Evolutionary conservation across 2,329 filamentous ascomycete genomes (phyloP).

Genomic region (Fusarium mundagurra): DNA sequence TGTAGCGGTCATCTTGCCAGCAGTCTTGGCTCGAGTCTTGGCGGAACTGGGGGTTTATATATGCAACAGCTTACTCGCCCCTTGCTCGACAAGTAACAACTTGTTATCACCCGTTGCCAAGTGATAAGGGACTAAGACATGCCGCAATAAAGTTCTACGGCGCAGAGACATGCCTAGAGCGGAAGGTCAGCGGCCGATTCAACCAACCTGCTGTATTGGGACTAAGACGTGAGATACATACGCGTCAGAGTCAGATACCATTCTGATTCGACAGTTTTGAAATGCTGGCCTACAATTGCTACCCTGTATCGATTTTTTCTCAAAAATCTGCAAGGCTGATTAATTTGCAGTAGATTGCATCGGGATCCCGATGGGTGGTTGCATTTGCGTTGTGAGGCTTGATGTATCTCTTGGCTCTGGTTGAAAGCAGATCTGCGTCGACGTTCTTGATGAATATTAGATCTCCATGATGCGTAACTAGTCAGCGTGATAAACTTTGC

Average conservation of each 20-base stretch:
- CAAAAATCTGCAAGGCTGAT: background rate
- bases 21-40: conserved; percentile 22
- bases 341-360: background rate
- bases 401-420: background rate
- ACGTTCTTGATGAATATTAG: background rate
- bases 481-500: background rate
- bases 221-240: background rate
- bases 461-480: too few relatives aligned
- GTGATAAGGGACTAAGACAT: conserved; percentile 9
- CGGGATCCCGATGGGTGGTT: background rate
- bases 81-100: conserved; percentile 7
- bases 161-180: conserved; percentile 3
- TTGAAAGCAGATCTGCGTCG: background rate
- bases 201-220: conserved; percentile 12
- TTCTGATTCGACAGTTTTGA: background rate
- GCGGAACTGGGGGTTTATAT: conserved; percentile 19
- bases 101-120: conserved; percentile 10
- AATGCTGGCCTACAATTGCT: background rate
- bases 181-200: conserved; percentile 11
- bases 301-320: conserved; percentile 2
- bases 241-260: background rate
- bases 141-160: background rate
- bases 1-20: conserved; percentile 12
- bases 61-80: background rate
- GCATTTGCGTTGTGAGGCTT: background rate